Percentiles rank a stretch among this genome's conserved stretches.
phyloP scores from a whole-genome alignment of 2,329 filamentous ascomycete genomes.

The Fusarium equiseti region DNA sequence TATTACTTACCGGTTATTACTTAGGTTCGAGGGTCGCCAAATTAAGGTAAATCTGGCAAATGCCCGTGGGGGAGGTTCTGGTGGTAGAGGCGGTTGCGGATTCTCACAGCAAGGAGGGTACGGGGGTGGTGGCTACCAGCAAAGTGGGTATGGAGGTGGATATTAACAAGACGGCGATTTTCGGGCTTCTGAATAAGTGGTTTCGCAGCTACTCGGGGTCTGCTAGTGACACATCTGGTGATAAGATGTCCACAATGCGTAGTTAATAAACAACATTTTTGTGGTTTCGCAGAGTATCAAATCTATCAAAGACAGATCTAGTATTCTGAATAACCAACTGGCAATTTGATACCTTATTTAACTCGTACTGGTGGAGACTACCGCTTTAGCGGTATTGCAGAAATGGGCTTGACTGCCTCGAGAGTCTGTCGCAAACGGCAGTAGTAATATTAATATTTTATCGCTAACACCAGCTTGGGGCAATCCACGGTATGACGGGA shows the following conservation, averaged over 20 bases:
- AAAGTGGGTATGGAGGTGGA: neutral
- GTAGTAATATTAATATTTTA: no score
- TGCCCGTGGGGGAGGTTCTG: neutral
- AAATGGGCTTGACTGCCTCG: no score
- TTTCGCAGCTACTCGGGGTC: no score
- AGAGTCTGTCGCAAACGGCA: no score
- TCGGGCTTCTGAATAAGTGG: neutral
- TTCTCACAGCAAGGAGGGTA: neutral
- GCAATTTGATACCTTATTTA: neutral
- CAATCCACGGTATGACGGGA: no score
- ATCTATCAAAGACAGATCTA: fast-evolving
- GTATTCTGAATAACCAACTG: neutral
- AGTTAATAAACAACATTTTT: no score
- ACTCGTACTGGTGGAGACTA: neutral
- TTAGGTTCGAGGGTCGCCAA: neutral
- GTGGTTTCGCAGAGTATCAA: no score
- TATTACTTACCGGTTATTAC: neutral
- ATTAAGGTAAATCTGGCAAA: neutral
- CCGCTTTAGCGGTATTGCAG: no score
- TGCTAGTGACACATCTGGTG: no score
- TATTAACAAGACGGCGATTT: neutral
- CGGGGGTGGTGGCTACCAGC: neutral
- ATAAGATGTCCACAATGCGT: no score
- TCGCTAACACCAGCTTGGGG: no score
- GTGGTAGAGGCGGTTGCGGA: neutral